phyloP scores from a whole-genome alignment of 2,329 filamentous ascomycete species.

The Dactylonectria estremocensis region DNA sequence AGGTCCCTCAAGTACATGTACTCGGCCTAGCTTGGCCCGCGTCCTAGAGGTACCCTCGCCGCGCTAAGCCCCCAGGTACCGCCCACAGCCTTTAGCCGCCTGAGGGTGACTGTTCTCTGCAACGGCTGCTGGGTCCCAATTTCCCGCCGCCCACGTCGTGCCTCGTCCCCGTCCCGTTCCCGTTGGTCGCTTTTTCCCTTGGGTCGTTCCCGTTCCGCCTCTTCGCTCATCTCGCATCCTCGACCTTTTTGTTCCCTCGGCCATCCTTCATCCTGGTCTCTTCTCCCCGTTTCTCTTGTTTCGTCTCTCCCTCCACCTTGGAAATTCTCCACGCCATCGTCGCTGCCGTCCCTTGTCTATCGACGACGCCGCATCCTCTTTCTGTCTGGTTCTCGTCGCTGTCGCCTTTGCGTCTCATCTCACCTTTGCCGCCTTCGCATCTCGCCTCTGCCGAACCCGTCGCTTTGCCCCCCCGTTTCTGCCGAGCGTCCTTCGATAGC shows the following conservation, averaged over 20 bases:
- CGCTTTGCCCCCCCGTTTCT: constrained; percentile 10
- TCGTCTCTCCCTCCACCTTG: constrained; percentile 28
- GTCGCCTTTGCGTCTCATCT: not conserved
- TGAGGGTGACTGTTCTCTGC: constrained; percentile 41
- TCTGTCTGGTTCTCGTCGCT: constrained; percentile 8
- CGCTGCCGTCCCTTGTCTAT: constrained; percentile 8
- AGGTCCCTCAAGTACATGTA: constrained; percentile 18
- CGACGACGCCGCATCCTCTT: not conserved
- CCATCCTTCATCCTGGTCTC: not conserved
- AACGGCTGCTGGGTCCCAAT: constrained; percentile 42
- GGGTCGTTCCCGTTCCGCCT: constrained; percentile 8
- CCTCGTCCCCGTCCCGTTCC: constrained; percentile 23
- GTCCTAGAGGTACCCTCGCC: constrained; percentile 14
- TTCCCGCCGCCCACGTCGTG: constrained; percentile 32
- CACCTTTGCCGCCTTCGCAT: constrained; percentile 13
- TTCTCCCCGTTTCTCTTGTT: not conserved
- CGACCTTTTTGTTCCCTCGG: constrained; percentile 17
- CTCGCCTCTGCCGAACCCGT: not conserved
- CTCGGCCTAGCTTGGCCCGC: constrained; percentile 6
- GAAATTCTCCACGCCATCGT: constrained; percentile 12
- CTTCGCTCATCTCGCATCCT: constrained; percentile 21
- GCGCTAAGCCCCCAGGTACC: constrained; percentile 23
- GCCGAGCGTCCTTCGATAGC: constrained; percentile 24
- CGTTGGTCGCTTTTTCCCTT: constrained; percentile 20
- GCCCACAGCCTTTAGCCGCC: constrained; percentile 22